phyloP scores from a whole-genome alignment of 768 basidiomycete species.

The Russula olivacea region DNA sequence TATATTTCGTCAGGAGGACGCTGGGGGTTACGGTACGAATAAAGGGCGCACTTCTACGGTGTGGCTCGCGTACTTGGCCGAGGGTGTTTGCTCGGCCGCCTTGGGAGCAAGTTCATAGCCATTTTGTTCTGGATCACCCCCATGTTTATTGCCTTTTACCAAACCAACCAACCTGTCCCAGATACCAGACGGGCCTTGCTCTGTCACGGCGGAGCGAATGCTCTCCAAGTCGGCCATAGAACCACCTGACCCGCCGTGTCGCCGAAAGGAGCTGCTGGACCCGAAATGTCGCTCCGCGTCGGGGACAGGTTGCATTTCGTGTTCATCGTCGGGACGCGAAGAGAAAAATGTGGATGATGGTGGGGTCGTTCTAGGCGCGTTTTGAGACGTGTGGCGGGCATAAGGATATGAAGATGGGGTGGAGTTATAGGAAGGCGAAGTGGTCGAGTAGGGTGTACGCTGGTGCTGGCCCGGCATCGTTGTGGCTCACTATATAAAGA shows the following conservation, averaged over 20 bases:
- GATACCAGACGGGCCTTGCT: constrained; percentile 34
- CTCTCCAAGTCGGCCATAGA: constrained; percentile 35
- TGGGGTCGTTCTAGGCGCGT: constrained; percentile 45
- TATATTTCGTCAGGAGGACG: constrained; percentile 35
- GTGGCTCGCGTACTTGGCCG: constrained; percentile 10
- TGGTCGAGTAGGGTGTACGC: neutral
- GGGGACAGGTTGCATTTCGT: constrained; percentile 45
- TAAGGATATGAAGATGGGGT: constrained; percentile 4
- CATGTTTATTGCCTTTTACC: constrained; percentile 37
- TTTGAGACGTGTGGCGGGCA: constrained; percentile 5
- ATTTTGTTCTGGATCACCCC: constrained; percentile 34
- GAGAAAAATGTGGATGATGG: constrained; percentile 82
- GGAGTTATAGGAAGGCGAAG: neutral
- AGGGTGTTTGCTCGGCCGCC: constrained; percentile 7
- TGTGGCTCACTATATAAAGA: neutral
- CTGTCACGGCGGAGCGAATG: constrained; percentile 27
- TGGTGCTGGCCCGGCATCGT: neutral
- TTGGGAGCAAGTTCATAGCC: constrained; percentile 33
- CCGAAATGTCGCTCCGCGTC: constrained; percentile 72
- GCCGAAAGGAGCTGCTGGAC: constrained; percentile 71
- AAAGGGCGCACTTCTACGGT: constrained; percentile 13
- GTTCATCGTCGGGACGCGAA: constrained; percentile 43
- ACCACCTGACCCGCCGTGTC: constrained; percentile 45
- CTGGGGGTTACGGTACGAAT: no score
- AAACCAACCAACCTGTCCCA: constrained; percentile 42